Evolutionary conservation across 2,329 filamentous ascomycete species (phyloP).

Genomic region (Lasiodiplodia sp.): DNA sequence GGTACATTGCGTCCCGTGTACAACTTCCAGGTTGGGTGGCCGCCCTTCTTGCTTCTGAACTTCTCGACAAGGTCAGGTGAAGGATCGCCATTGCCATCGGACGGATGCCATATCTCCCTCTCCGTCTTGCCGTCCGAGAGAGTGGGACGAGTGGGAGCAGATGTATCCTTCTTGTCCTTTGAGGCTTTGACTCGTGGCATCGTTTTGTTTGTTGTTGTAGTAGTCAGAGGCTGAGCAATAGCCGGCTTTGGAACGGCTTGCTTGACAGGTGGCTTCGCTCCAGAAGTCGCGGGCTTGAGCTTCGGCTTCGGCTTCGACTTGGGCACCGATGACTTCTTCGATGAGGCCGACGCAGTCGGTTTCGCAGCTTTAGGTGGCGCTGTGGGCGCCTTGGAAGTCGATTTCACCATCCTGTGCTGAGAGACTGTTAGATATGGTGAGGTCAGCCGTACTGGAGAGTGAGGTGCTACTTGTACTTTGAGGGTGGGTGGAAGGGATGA

Average conservation of each 20-base stretch:
- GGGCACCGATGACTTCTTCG: not conserved
- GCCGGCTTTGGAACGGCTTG: not conserved
- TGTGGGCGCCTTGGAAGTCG: not conserved
- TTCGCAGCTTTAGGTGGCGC: not conserved
- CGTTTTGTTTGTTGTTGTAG: not conserved
- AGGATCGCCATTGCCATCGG: constrained; percentile 47
- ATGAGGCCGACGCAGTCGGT: not conserved
- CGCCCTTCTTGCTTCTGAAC: constrained; percentile 33
- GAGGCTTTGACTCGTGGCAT: not conserved
- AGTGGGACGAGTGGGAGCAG: not conserved
- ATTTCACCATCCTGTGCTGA: not conserved
- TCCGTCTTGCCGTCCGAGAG: constrained; percentile 40
- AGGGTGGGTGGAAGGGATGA: too few species aligned
- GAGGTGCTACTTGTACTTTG: too few species aligned
- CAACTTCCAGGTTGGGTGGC: constrained; percentile 50
- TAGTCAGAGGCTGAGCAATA: not conserved
- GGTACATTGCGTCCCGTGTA: constrained; percentile 42
- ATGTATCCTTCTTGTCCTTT: not conserved
- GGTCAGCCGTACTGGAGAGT: not conserved
- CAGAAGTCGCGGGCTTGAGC: not conserved
- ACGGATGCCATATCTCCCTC: constrained; percentile 49
- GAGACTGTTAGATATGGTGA: not conserved
- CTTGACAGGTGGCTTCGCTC: too few species aligned
- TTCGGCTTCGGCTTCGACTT: not conserved
- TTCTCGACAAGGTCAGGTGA: constrained; percentile 39